Evolutionary conservation across 768 basidiomycete genomes (phyloP), one percentile per base, ranked within the genome.

Genomic region (Xerocomellus chrysenteron): DNA sequence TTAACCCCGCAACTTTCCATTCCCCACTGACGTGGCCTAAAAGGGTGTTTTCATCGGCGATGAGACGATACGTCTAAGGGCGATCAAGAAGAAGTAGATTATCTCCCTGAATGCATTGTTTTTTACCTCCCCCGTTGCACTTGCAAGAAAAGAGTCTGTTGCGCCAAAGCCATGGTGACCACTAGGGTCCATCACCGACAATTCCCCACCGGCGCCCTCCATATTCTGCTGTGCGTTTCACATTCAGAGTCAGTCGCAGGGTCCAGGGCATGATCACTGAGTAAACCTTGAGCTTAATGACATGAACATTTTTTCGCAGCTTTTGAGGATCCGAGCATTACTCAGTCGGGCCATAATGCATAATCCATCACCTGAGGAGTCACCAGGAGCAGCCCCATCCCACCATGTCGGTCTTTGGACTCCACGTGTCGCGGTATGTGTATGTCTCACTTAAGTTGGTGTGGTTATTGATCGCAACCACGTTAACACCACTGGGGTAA

Each of bases 1-100:
- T 45, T 10, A 1, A 17, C 19, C 30, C n/a, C 3, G 24, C 45
- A 4, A 21, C 43, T 35, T 21, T 37, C 33, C 19, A 28, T 33
- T 47, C 44, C 37, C 43, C 24, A n/a, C 58, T 58, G 39, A 55
- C 28, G 43, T 54, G 45, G 47, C 30, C 32, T 55, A 21, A 17
- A 60, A 98, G 91, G 95, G 95, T 60, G 87, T 98, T 57, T 96
- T 98, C 65, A 83, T 98, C 51, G 94, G 92, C n/a, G 82, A 86
- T 65, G 96, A 99, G 73, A 88, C 87, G 50, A 88, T 98, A 66
- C 84, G 88, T 68, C 87, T 97, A 59, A 97, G 92, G 76, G 85
- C 85, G 59, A 87, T 94, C 56, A 95, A 94, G 80, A 98, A 96
- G 84, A 97, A 97, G 78, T 97, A 92, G 81, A 73, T 47, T 63